phyloP scores from a whole-genome alignment of 129 eudicot genomes.

The Escallonia rubra region DNA sequence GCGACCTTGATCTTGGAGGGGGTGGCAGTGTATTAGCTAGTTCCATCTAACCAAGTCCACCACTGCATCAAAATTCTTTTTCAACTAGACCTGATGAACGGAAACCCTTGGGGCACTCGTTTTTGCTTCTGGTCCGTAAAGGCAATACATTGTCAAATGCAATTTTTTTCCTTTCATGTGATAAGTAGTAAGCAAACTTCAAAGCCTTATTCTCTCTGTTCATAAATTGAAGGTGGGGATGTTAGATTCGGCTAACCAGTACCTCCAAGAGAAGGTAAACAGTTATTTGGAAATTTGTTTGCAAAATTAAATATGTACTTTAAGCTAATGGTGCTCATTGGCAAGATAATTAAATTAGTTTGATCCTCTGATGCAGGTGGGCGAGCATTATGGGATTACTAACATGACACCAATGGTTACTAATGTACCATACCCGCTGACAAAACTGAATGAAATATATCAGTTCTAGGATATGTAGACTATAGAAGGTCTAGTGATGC shows the following conservation, averaged over 20 bases:
- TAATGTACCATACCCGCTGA: slow-evolving; percentile 50
- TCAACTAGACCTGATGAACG: no score
- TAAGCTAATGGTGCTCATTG: neutral
- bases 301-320: neutral
- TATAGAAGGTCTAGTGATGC: neutral
- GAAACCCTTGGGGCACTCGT: no score
- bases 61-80: no score
- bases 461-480: slow-evolving; percentile 35
- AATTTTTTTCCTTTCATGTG: no score
- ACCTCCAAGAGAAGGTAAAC: slow-evolving; percentile 31
- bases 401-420: slow-evolving; percentile 42
- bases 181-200: no score
- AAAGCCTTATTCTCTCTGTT: no score
- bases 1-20: no score
- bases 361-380: slow-evolving; percentile 38
- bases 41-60: no score
- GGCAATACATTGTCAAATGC: no score
- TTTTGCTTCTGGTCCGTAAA: no score
- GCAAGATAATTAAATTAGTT: neutral
- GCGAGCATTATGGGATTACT: slow-evolving; percentile 43
- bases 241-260: neutral
- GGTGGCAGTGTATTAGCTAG: no score
- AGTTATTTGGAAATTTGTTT: neutral
- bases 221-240: neutral
- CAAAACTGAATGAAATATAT: slow-evolving; percentile 55